Evolutionary conservation across 73 alveolate species (phyloP), one percentile per base, ranked within the genome.

Genomic region (Paramecium primaurelia): DNA sequence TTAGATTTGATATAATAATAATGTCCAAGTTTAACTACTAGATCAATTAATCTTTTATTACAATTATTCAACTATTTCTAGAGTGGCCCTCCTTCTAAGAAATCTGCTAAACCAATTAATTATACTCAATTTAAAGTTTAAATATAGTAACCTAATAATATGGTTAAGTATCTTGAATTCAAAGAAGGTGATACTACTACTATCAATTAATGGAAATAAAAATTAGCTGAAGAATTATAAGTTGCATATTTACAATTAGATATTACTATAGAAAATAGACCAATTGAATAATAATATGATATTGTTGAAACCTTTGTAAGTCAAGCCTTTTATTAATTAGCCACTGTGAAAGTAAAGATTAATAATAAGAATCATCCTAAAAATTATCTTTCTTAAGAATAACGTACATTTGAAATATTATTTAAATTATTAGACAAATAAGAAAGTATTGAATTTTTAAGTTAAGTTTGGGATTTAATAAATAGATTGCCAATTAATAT

Each of bases 351-450:
- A 22, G 77, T 80, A 1, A 80, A 14, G 38, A 12, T 80, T 25
- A 80, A 80, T 47, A 80, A 80, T 26, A 80, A 80, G 30, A 38
- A 25, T 36, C 91, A 80, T 47, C 91, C 91, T 44, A 80, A 36
- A 45, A 80, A 80, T 47, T 80, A 80, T 14, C 58, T 80, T 14
- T 80, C 91, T 32, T 25, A 80, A 45, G 75, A 80, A 38, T 47
- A 34, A 32, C 6, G 75, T 0, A 80, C 91, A 38, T 80, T 80
- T 80, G 91, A 80, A 7, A 45, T 44, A 6, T 16, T 80, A 42
- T 80, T 80, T 49, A 80, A 47, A 80, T 80, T 80, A 80, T 18
- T 80, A 4, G 44, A 42, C 6, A 80, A 80, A 28, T 25, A 80
- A 80, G 91, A 80, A 12, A 45, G 77, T 12, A 64, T 45, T 20